A percentile compares a stretch with the other conserved stretches of the same genome.
Evolutionary conservation across 495 filamentous ascomycete species (phyloP).

Genomic region (Aspergillus incahuasiensis): DNA sequence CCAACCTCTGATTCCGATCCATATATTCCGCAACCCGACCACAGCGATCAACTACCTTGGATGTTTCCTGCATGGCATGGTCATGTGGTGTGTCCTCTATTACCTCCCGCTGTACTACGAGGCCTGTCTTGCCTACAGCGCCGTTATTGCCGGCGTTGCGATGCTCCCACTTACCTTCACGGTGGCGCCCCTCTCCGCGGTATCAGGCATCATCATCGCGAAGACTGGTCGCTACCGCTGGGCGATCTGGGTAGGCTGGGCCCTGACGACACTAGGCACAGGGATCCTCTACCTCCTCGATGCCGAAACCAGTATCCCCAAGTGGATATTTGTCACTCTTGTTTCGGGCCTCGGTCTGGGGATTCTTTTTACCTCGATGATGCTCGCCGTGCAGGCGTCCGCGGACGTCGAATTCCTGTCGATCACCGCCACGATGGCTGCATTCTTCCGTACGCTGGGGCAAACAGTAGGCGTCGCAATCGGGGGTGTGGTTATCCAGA

Average conservation of each 20-base stretch:
- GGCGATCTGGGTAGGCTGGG: constrained; percentile 46
- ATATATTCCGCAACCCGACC: constrained; percentile 45
- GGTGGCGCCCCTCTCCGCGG: constrained; percentile 44
- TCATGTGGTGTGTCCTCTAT: constrained; percentile 44
- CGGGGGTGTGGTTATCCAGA: constrained; percentile 39
- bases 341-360: constrained; percentile 46
- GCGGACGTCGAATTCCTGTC: constrained; percentile 36
- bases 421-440: constrained; percentile 46
- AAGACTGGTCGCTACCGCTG: constrained; percentile 42
- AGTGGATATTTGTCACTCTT: constrained; percentile 46
- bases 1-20: constrained; percentile 43
- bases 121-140: constrained; percentile 40
- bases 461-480: constrained; percentile 51
- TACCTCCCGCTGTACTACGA: constrained; percentile 49
- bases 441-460: constrained; percentile 53
- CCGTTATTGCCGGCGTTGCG: constrained; percentile 31
- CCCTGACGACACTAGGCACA: constrained; percentile 40
- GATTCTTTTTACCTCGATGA: constrained; percentile 42
- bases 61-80: constrained; percentile 46
- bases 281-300: constrained; percentile 45
- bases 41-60: constrained; percentile 36
- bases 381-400: constrained; percentile 45
- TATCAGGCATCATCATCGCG: constrained; percentile 37
- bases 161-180: constrained; percentile 48
- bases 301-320: constrained; percentile 31